Evolutionary conservation across 495 filamentous ascomycete species (phyloP).

Genomic region (Aspergillus indologenus): DNA sequence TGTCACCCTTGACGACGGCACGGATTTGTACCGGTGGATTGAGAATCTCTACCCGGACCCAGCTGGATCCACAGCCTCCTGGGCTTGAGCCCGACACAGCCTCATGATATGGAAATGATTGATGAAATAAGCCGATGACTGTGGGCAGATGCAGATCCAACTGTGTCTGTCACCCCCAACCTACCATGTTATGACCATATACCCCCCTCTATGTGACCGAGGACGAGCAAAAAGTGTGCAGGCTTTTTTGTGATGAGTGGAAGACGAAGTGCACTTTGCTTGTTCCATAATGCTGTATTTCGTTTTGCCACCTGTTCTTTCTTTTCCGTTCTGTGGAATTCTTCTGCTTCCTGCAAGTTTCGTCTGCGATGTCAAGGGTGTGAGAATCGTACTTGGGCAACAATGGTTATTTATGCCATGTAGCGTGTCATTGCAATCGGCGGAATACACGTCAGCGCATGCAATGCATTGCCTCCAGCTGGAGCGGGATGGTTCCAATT

Average conservation of each 20-base stretch:
- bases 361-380: background rate
- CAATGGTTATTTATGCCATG: background rate
- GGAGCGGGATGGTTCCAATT: background rate
- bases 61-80: background rate
- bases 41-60: background rate
- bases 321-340: background rate
- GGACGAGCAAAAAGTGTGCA: background rate
- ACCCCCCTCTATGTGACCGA: background rate
- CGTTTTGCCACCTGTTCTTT: background rate
- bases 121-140: background rate
- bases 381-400: background rate
- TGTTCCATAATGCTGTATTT: background rate
- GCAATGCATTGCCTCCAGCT: background rate
- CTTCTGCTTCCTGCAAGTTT: background rate
- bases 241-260: background rate
- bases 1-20: background rate
- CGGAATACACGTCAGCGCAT: background rate
- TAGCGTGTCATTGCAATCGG: background rate
- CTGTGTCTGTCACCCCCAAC: background rate
- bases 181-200: background rate
- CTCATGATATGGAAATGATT: background rate
- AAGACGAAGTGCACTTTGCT: background rate
- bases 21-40: conserved; percentile 1
- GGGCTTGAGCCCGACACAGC: background rate
- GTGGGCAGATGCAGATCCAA: background rate